Evolutionary conservation across 371 early-diverging fungal genomes (phyloP).

Genomic region (Saksenaea oblongispora): DNA sequence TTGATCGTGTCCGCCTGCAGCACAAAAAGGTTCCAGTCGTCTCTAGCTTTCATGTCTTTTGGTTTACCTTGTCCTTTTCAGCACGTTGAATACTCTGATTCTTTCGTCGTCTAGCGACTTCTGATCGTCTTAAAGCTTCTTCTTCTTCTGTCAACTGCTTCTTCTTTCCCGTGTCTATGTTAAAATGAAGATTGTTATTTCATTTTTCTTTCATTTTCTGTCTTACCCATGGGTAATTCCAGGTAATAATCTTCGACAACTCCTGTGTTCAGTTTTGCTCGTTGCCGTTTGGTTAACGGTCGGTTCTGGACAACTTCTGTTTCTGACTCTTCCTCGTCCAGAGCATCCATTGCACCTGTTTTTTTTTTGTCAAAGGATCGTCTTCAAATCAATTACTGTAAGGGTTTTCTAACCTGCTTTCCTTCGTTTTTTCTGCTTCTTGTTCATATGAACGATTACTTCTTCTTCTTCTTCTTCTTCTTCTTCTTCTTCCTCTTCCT

Average conservation of each 20-base stretch:
- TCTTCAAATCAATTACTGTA: constrained; percentile 1
- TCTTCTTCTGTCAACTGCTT: constrained; percentile 68
- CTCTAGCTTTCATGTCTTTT: neutral
- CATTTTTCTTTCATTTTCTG: too few relatives aligned
- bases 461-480: constrained; percentile 27
- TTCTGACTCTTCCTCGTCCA: constrained; percentile 39
- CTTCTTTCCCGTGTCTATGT: constrained; percentile 59
- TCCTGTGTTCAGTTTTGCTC: constrained; percentile 63
- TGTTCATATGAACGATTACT: constrained; percentile 19
- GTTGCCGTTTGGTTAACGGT: constrained; percentile 72
- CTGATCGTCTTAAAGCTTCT: constrained; percentile 68
- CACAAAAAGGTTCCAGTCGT: neutral
- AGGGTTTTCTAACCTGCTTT: constrained; percentile 7
- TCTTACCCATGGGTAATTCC: constrained; percentile 69
- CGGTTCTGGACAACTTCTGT: constrained; percentile 49
- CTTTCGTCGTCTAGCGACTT: constrained; percentile 73
- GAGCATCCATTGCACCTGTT: neutral
- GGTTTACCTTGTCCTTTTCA: constrained; percentile 67
- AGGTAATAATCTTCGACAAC: constrained; percentile 61
- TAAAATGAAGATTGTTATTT: neutral
- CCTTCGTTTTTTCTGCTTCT: constrained; percentile 6
- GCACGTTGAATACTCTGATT: constrained; percentile 77
- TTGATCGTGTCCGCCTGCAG: constrained; percentile 68
- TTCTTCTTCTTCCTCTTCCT: constrained; percentile 20
- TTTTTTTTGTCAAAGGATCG: neutral